These are phyloP conservation scores for Aureococcus anophagefferens DNA, from an alignment of 108 stramenopile species.

Conservation along the genomic window DNA sequence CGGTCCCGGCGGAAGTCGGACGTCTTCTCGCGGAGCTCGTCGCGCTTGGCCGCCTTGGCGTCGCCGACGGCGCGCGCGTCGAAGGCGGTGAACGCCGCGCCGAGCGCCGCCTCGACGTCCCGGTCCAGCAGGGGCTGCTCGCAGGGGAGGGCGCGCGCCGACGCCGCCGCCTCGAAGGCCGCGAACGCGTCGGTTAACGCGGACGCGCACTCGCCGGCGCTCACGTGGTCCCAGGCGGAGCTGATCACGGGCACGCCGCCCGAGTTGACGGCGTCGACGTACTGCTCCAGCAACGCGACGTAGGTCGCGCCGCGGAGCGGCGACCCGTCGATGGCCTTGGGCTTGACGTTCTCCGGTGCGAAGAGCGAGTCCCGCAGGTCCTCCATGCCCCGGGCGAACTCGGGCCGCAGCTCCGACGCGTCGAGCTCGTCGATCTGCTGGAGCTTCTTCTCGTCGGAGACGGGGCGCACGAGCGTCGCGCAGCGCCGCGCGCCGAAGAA, in stretches of 20 bases:
- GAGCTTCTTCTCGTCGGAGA: not conserved
- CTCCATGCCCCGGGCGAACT: not conserved
- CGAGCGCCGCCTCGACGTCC: not conserved
- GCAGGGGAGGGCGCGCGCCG: too few relatives aligned
- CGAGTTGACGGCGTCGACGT: constrained; percentile 8
- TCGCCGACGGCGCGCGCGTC: not conserved
- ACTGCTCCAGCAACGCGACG: not conserved
- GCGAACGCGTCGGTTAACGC: not conserved
- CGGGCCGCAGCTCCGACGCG: not conserved
- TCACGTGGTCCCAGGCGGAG: constrained; percentile 6
- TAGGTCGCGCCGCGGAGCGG: not conserved
- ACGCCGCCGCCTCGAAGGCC: not conserved
- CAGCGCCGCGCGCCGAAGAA: constrained; percentile 2
- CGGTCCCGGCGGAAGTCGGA: not conserved
- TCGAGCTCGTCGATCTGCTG: not conserved
- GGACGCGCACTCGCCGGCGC: not conserved
- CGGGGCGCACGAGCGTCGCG: not conserved
- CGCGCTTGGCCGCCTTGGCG: not conserved
- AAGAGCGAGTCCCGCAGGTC: not conserved
- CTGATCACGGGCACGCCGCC: constrained; percentile 10
- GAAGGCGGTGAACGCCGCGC: not conserved
- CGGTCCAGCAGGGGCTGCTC: not conserved
- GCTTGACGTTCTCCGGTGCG: not conserved
- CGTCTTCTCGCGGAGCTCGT: not conserved
- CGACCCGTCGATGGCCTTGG: constrained; percentile 1